Conservation (phyloP, 192 early-diverging fungal species). For the Entomortierella parvispora region DNA sequence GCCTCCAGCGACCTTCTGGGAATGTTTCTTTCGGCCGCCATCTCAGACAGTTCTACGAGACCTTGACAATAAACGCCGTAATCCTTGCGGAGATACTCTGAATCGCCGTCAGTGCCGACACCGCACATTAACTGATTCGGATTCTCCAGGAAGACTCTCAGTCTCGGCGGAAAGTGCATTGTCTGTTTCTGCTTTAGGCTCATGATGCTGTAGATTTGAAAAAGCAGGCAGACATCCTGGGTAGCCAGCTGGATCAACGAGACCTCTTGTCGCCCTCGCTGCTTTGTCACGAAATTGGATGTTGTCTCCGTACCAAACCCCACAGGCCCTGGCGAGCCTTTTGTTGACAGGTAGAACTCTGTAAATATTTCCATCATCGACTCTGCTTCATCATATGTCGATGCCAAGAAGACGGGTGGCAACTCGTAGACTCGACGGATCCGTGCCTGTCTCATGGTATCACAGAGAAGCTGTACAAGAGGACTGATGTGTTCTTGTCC, state of each 20-base stretch:
- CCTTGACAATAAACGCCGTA: constrained; percentile 37
- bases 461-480: no score
- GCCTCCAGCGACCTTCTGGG: constrained; percentile 33
- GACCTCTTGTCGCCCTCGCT: constrained; percentile 5
- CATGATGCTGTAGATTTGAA: constrained; percentile 53
- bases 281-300: constrained; percentile 7
- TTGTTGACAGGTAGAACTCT: no score
- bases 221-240: constrained; percentile 52
- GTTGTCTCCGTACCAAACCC: constrained; percentile 60
- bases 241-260: constrained; percentile 56
- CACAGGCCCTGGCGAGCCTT: constrained; percentile 28
- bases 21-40: constrained; percentile 29
- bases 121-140: constrained; percentile 36
- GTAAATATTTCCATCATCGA: no score
- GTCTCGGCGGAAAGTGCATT: constrained; percentile 38
- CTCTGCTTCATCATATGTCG: no score
- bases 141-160: constrained; percentile 44
- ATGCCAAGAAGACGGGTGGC: no score
- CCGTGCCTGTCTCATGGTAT: no score
- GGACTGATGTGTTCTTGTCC: no score
- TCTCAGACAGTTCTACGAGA: constrained; percentile 40
- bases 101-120: constrained; percentile 41
- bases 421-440: no score
- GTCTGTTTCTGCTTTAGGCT: not conserved
- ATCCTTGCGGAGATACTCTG: constrained; percentile 7